Percentiles rank a stretch among this genome's conserved stretches.
Evolutionary conservation across 495 filamentous ascomycete genomes (phyloP).

Genomic region (Penicillium canescens): DNA sequence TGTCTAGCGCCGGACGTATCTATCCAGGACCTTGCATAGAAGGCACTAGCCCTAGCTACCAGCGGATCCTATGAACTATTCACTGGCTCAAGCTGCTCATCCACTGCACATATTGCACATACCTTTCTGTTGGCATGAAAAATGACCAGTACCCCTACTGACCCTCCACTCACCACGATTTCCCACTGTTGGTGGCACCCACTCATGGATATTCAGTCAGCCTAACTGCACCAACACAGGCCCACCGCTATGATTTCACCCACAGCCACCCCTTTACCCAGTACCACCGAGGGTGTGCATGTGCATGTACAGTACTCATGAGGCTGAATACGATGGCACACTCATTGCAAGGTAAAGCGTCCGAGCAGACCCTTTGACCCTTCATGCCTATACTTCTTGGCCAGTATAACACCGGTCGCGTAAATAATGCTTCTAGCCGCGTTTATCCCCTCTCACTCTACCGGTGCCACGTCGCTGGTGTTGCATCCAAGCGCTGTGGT

Average conservation of each 20-base stretch:
- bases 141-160: background rate
- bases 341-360: background rate
- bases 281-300: background rate
- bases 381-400: background rate
- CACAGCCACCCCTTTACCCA: background rate
- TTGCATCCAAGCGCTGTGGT: background rate
- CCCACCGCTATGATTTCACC: background rate
- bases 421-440: too few species aligned
- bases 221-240: background rate
- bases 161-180: background rate
- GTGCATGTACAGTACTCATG: background rate
- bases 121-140: background rate
- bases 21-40: background rate
- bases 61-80: conserved; percentile 1
- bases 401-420: too few species aligned
- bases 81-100: background rate
- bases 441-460: too few species aligned
- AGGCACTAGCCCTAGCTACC: background rate
- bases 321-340: background rate
- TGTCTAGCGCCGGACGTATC: conserved; percentile 1
- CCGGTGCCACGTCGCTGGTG: background rate
- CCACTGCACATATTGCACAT: background rate
- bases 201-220: background rate
- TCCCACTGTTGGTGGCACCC: background rate
- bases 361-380: background rate